Evolutionary conservation across 805 yeast species (phyloP).

Genomic region (Metschnikowia proteae): DNA sequence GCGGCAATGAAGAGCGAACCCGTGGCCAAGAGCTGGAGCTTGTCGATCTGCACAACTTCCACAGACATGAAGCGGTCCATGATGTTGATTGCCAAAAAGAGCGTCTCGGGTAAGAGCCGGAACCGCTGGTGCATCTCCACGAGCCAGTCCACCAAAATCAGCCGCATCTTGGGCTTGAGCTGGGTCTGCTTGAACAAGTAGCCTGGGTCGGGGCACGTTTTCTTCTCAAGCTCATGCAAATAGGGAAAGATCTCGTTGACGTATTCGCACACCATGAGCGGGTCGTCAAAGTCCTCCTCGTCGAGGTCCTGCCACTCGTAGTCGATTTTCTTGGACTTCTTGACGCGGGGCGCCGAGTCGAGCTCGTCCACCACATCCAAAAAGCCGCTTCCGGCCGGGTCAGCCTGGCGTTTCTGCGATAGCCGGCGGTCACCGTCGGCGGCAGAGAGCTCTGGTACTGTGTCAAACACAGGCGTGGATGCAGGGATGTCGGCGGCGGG

Average conservation of each 20-base stretch:
- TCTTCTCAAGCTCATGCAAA: conserved; percentile 64
- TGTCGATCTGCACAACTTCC: conserved; percentile 70
- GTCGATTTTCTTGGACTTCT: conserved; percentile 39
- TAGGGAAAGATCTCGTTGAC: conserved; percentile 83
- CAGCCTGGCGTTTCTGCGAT: conserved; percentile 52
- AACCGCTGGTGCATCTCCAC: conserved; percentile 85
- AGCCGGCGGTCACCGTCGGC: conserved; percentile 24
- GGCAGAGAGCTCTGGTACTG: neutral
- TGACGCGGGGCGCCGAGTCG: conserved; percentile 20
- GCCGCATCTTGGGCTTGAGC: conserved; percentile 77
- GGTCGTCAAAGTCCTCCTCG: conserved; percentile 65
- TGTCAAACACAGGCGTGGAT: neutral
- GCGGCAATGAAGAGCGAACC: conserved; percentile 87
- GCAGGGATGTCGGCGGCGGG: neutral
- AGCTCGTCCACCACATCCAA: conserved; percentile 8
- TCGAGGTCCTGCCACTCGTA: conserved; percentile 72
- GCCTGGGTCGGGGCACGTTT: conserved; percentile 69
- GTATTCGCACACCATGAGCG: conserved; percentile 88
- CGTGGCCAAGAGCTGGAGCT: conserved; percentile 81
- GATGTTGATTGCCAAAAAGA: conserved; percentile 74
- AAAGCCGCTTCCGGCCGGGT: neutral
- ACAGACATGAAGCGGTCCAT: conserved; percentile 84
- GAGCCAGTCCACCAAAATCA: conserved; percentile 89
- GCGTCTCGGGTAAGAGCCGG: conserved; percentile 79
- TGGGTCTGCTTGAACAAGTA: conserved; percentile 63